phyloP scores from a whole-genome alignment of 306 rosid species.

The Quercus engelmannii region DNA sequence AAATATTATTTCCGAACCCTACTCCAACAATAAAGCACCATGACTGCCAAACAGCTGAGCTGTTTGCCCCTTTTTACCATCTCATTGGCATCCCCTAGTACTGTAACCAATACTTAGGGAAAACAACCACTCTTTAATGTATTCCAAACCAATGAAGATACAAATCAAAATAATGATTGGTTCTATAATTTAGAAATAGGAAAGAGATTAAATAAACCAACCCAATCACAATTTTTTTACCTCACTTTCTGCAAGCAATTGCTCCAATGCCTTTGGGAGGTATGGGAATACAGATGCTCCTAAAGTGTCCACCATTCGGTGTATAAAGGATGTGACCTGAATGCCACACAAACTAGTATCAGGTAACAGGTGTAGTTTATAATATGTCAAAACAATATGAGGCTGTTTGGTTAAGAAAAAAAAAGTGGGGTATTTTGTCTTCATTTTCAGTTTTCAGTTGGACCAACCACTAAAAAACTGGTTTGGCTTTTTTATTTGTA shows the following conservation, averaged over 20 bases:
- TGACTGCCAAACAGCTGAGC: not conserved
- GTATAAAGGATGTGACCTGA: slow-evolving; percentile 92
- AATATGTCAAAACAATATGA: not conserved
- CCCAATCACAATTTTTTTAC: slow-evolving; percentile 37
- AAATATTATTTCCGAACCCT: not conserved
- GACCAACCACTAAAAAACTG: no score
- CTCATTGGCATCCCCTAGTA: slow-evolving; percentile 12
- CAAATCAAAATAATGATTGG: slow-evolving; percentile 7
- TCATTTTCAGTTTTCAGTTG: no score
- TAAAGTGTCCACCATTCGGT: slow-evolving; percentile 94
- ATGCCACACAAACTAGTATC: slow-evolving; percentile 18
- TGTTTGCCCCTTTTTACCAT: not conserved
- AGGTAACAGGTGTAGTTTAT: slow-evolving; percentile 18
- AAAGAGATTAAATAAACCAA: not conserved
- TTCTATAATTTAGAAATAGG: slow-evolving; percentile 10
- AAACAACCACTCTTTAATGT: not conserved
- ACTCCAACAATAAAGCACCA: slow-evolving; percentile 1
- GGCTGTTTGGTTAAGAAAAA: no score
- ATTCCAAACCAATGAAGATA: not conserved
- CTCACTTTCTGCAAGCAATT: slow-evolving; percentile 85
- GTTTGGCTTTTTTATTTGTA: no score
- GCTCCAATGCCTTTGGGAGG: slow-evolving; percentile 91
- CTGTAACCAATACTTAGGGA: not conserved
- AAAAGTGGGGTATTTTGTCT: no score
- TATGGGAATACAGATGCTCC: slow-evolving; percentile 88